These are phyloP conservation scores for Suillus sp. DNA, from an alignment of 768 basidiomycete genomes.

Conservation along the genomic window DNA sequence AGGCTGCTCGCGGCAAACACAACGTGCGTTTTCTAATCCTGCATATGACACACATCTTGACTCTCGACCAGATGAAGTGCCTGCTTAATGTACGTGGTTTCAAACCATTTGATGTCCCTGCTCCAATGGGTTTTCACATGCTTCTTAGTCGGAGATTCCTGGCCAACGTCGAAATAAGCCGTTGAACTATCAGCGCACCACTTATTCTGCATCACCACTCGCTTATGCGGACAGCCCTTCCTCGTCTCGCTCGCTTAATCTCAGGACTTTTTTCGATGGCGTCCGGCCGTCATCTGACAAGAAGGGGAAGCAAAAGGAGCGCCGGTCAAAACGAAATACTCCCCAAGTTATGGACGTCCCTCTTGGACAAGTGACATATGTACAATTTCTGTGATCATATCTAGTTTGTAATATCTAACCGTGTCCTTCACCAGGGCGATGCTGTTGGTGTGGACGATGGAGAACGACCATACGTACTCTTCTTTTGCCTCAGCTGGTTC, in stretches of 20 bases:
- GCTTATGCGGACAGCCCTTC: background rate
- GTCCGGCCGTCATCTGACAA: background rate
- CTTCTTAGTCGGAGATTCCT: background rate
- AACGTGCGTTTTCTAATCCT: background rate
- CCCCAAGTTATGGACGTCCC: background rate
- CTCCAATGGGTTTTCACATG: background rate
- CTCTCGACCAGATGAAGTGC: background rate
- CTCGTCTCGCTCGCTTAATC: background rate
- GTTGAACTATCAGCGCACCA: background rate
- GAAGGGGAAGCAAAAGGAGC: background rate
- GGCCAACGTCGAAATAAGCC: background rate
- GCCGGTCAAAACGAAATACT: background rate
- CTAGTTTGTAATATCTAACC: background rate
- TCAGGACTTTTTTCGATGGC: background rate
- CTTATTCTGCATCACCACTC: background rate
- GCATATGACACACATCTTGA: background rate
- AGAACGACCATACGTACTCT: background rate
- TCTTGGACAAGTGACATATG: background rate
- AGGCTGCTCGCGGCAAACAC: background rate
- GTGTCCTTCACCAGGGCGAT: background rate
- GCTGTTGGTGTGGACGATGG: background rate
- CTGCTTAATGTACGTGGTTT: background rate
- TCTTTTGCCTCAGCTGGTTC: too few relatives aligned
- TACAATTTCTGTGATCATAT: background rate
- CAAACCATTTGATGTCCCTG: background rate